phyloP scores from a whole-genome alignment of 345 rosid genomes.

The Abelmoschus esculentus region DNA sequence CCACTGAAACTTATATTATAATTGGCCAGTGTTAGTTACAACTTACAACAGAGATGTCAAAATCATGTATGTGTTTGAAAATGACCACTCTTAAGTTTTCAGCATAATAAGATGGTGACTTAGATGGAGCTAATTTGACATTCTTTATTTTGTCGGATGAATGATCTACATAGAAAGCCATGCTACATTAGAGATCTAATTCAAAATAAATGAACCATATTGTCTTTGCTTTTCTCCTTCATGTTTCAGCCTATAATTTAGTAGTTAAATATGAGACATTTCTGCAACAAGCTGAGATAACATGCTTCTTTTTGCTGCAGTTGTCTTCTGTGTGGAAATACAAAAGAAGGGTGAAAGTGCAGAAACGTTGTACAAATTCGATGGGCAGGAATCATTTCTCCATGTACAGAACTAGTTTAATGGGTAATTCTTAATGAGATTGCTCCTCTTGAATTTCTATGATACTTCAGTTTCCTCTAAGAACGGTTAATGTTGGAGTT shows the following conservation, averaged over 20 bases:
- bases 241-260: not conserved
- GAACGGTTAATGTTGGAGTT: too few relatives aligned
- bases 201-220: not conserved
- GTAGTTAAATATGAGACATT: not conserved
- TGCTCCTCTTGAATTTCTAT: not conserved
- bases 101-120: not conserved
- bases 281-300: not conserved
- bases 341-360: constrained; percentile 62
- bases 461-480: too few relatives aligned
- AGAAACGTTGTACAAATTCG: constrained; percentile 63
- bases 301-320: constrained; percentile 29
- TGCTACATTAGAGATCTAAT: not conserved
- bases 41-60: not conserved
- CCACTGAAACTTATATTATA: not conserved
- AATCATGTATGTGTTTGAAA: not conserved
- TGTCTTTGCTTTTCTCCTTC: not conserved
- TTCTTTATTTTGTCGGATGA: not conserved
- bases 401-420: constrained; percentile 33
- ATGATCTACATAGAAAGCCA: not conserved
- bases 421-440: constrained; percentile 2
- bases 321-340: constrained; percentile 71
- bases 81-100: not conserved
- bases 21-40: not conserved
- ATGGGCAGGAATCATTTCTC: constrained; percentile 30
- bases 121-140: not conserved